A percentile compares a stretch with the other conserved stretches of the same genome.
phyloP scores from a whole-genome alignment of 371 early-diverging fungal species.

The Batrachochytrium dendrobatidis region DNA sequence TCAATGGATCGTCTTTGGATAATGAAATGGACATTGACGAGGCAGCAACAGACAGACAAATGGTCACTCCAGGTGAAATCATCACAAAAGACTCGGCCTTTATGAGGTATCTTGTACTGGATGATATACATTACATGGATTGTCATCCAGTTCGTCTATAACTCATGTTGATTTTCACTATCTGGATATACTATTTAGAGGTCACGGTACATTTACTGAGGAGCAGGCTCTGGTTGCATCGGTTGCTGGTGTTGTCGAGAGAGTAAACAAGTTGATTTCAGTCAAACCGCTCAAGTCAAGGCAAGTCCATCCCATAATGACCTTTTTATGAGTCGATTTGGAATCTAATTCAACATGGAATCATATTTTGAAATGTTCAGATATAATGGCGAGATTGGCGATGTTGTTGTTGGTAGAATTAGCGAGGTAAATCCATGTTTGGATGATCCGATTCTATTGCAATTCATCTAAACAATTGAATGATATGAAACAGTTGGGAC shows the following conservation, averaged over 20 bases:
- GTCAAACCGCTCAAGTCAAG: conserved; percentile 83
- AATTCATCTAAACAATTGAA: background rate
- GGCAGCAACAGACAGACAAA: conserved; percentile 5
- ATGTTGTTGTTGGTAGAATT: conserved; percentile 97
- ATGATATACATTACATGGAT: background rate
- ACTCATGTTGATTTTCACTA: too few species aligned
- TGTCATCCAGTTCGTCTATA: background rate
- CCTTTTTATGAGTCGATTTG: background rate
- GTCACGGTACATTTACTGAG: conserved; percentile 84
- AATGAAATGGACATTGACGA: conserved; percentile 10
- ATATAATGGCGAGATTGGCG: conserved; percentile 93
- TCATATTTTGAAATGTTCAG: conserved; percentile 20
- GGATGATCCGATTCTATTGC: background rate
- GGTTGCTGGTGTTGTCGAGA: conserved; percentile 86
- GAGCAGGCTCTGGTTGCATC: conserved; percentile 63
- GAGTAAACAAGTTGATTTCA: conserved; percentile 93
- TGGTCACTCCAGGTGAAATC: conserved; percentile 84
- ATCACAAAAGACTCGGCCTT: conserved; percentile 77
- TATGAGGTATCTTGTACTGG: conserved; percentile 52
- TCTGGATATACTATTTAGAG: too few species aligned
- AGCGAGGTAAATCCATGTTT: conserved; percentile 56
- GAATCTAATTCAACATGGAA: background rate
- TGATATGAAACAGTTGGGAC: conserved; percentile 43
- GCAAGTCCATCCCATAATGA: conserved; percentile 31
- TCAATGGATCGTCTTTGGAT: too few species aligned